Conservation (phyloP, 2,329 filamentous ascomycete species). For the Pseudocercospora fijiensis region DNA sequence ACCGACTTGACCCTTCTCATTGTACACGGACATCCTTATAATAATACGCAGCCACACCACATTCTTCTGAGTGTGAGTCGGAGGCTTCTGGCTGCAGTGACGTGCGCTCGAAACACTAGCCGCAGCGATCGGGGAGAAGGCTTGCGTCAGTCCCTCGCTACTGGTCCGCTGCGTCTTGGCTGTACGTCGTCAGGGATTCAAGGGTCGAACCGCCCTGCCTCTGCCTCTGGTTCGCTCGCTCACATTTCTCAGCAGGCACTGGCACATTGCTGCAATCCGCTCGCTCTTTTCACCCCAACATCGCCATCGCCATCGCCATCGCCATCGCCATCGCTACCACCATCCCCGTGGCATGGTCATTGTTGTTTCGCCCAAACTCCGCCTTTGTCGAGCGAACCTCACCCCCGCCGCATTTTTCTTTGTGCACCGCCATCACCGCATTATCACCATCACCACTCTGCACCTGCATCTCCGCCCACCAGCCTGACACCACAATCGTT, state of each 20-base stretch:
- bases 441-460: neutral
- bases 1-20: neutral
- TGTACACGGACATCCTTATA: neutral
- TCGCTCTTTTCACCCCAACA: neutral
- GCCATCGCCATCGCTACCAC: conserved; percentile 5
- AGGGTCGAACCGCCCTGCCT: neutral
- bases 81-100: neutral
- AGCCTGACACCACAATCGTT: conserved; percentile 17
- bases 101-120: conserved; percentile 10
- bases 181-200: neutral
- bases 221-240: too few relatives aligned
- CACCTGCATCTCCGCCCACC: neutral
- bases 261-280: neutral
- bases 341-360: neutral
- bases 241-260: neutral
- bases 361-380: neutral
- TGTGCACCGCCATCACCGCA: conserved; percentile 10
- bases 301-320: conserved; percentile 1
- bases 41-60: too few relatives aligned
- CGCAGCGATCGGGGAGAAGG: conserved; percentile 4
- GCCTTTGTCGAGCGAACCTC: conserved; percentile 6
- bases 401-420: conserved; percentile 5
- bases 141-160: neutral
- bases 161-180: neutral
- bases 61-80: too few relatives aligned